Conservation (phyloP, 805 yeast species). For the Lipomyces spencermartinsiae region DNA sequence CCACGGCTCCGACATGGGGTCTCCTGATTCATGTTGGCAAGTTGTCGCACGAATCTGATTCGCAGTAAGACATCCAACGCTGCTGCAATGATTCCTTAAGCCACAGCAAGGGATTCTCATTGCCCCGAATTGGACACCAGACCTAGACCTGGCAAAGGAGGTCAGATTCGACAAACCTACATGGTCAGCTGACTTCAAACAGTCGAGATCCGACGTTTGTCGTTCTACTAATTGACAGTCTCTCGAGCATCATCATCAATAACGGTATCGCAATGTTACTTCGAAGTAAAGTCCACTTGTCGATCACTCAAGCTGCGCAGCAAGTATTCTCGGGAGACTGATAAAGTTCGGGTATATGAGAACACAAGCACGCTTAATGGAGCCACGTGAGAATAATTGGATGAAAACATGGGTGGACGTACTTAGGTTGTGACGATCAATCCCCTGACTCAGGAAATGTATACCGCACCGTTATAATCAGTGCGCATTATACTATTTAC, state of each 20-base stretch:
- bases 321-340: not conserved
- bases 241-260: not conserved
- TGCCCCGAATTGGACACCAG: not conserved
- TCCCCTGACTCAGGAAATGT: not conserved
- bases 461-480: too few species aligned
- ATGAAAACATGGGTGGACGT: not conserved
- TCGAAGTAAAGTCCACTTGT: too few species aligned
- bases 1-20: not conserved
- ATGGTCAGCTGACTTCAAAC: not conserved
- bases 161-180: not conserved
- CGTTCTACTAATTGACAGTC: not conserved
- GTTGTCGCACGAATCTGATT: too few species aligned
- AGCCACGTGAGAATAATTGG: not conserved
- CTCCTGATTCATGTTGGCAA: not conserved
- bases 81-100: not conserved
- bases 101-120: not conserved
- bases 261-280: not conserved
- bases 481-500: too few species aligned
- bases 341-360: not conserved
- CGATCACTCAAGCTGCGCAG: not conserved
- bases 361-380: not conserved
- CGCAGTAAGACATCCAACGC: too few species aligned
- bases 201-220: not conserved
- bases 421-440: not conserved
- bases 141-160: not conserved